Conservation (phyloP, 2,329 filamentous ascomycete species). For the Peltaster fructicola region DNA sequence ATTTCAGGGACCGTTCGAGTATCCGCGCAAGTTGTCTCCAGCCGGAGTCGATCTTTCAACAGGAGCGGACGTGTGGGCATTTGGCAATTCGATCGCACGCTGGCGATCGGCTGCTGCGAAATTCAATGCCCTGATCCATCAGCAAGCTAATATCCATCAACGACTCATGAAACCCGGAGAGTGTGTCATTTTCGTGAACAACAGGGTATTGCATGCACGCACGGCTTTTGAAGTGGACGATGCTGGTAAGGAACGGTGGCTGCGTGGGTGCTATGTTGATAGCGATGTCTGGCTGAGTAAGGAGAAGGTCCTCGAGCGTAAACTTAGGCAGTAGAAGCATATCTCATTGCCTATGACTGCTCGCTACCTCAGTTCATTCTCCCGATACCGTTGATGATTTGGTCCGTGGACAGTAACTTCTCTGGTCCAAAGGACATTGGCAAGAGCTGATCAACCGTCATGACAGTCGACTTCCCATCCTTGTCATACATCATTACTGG, state of each 20-base stretch:
- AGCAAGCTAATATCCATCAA: conserved; percentile 43
- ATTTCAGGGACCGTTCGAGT: conserved; percentile 19
- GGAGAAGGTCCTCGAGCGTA: conserved; percentile 10
- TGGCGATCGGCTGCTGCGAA: conserved; percentile 34
- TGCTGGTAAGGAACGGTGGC: conserved; percentile 47
- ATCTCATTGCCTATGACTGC: too few relatives aligned
- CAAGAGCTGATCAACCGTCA: conserved; percentile 46
- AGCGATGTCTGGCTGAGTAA: conserved; percentile 39
- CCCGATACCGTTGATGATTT: conserved; percentile 6
- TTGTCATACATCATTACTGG: conserved; percentile 90
- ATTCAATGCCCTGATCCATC: conserved; percentile 45
- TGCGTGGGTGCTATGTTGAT: conserved; percentile 72
- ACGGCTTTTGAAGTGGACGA: conserved; percentile 53
- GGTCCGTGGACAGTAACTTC: conserved; percentile 20
- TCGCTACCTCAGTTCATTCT: too few relatives aligned
- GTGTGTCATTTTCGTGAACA: conserved; percentile 86
- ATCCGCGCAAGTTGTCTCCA: too few relatives aligned
- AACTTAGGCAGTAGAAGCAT: conserved; percentile 1
- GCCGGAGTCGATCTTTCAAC: too few relatives aligned
- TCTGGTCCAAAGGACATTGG: conserved; percentile 38
- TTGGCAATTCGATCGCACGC: conserved; percentile 9
- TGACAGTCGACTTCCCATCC: conserved; percentile 52
- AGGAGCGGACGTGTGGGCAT: too few relatives aligned
- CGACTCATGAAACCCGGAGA: conserved; percentile 62
- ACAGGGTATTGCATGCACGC: conserved; percentile 68